Conservation (phyloP, 345 rosid species). For the Pistacia integerrima region DNA sequence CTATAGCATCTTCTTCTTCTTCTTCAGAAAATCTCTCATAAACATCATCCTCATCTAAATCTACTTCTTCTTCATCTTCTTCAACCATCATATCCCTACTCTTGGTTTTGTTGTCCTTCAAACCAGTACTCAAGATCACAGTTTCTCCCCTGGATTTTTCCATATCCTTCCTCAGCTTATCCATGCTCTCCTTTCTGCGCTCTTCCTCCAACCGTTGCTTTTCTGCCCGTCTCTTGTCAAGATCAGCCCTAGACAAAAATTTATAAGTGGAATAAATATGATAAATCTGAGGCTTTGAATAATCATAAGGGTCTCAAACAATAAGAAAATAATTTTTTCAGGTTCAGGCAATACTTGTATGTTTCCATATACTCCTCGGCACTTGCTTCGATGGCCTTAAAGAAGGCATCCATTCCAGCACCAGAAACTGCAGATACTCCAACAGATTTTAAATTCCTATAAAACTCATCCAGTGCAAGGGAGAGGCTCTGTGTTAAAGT, state of each 20-base stretch:
- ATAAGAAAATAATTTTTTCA: background rate
- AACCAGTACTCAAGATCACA: slow-evolving; percentile 66
- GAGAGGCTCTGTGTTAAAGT: slow-evolving; percentile 71
- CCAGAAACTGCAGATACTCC: slow-evolving; percentile 89
- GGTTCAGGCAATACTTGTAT: slow-evolving; percentile 53
- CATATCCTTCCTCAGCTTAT: slow-evolving; percentile 69
- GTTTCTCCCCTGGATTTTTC: slow-evolving; percentile 70
- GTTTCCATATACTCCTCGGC: slow-evolving; percentile 74
- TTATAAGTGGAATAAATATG: background rate
- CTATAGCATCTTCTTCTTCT: slow-evolving; percentile 43
- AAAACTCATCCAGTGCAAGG: slow-evolving; percentile 68
- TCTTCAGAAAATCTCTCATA: slow-evolving; percentile 29
- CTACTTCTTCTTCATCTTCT: slow-evolving; percentile 41
- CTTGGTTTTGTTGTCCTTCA: slow-evolving; percentile 42
- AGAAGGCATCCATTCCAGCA: slow-evolving; percentile 73
- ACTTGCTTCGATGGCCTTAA: slow-evolving; percentile 70
- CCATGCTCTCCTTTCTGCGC: slow-evolving; percentile 56
- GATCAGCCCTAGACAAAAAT: slow-evolving; percentile 58
- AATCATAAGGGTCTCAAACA: background rate
- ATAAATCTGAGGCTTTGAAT: background rate
- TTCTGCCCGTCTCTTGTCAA: slow-evolving; percentile 75
- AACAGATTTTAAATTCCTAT: slow-evolving; percentile 63
- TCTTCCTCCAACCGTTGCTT: slow-evolving; percentile 72
- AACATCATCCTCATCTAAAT: slow-evolving; percentile 41
- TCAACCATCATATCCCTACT: slow-evolving; percentile 39